Conservation (phyloP, 805 yeast species). For the Barnettozyma vustinii region DNA sequence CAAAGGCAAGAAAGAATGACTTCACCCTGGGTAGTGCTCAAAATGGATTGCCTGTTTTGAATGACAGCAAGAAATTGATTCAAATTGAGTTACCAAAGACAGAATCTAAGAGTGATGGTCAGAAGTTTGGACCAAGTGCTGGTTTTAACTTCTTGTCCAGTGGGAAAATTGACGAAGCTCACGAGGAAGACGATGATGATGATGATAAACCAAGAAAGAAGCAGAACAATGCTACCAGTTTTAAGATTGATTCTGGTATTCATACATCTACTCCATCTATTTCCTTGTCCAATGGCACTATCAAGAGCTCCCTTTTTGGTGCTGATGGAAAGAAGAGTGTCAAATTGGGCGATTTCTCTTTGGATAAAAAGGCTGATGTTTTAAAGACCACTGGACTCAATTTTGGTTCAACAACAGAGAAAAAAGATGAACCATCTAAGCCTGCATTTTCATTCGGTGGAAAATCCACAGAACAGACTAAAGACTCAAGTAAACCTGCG, state of each 20-base stretch:
- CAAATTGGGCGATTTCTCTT: not conserved
- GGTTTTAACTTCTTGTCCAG: slow-evolving; percentile 24
- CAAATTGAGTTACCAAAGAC: slow-evolving; percentile 12
- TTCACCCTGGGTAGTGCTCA: not conserved
- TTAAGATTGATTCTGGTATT: not conserved
- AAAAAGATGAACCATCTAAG: slow-evolving; percentile 10
- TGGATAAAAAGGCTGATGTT: not conserved
- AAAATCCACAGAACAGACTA: not conserved
- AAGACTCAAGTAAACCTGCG: not conserved
- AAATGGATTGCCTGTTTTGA: slow-evolving; percentile 9
- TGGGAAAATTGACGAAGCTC: slow-evolving; percentile 4
- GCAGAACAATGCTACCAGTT: not conserved
- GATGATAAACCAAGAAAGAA: slow-evolving; percentile 3
- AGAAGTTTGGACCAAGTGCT: slow-evolving; percentile 24
- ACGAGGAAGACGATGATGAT: not conserved
- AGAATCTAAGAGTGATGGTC: not conserved
- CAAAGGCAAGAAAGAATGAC: slow-evolving; percentile 5
- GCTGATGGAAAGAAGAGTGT: not conserved
- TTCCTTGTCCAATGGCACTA: not conserved
- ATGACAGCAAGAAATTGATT: slow-evolving; percentile 14
- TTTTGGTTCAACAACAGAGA: slow-evolving; percentile 8
- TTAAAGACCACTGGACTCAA: not conserved
- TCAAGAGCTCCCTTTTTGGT: not conserved
- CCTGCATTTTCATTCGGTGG: slow-evolving; percentile 18
- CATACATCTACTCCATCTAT: slow-evolving; percentile 1